Conservation (phyloP, 2,329 filamentous ascomycete species). For the Phialocephala sp. region DNA sequence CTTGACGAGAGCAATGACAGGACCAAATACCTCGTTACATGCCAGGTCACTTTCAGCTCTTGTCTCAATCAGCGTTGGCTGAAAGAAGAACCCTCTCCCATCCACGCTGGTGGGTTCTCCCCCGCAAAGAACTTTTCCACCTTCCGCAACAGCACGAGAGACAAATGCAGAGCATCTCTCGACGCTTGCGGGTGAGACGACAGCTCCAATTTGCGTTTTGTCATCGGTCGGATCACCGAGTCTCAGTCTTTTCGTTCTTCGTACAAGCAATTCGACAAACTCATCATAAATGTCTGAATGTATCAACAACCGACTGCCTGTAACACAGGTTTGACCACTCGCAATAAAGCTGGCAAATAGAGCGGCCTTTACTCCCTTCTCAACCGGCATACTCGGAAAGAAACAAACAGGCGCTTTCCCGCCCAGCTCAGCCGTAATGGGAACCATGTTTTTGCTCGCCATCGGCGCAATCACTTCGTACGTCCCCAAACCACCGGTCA, state of each 20-base stretch:
- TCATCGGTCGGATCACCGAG: conserved; percentile 61
- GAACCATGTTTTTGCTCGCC: conserved; percentile 64
- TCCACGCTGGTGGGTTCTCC: conserved; percentile 54
- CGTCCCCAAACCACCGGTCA: conserved; percentile 70
- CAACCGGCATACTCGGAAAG: conserved; percentile 66
- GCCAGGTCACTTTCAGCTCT: conserved; percentile 88
- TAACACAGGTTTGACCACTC: conserved; percentile 61
- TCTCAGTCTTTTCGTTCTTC: conserved; percentile 53
- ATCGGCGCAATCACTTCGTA: conserved; percentile 67
- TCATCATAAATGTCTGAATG: conserved; percentile 48
- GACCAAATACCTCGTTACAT: conserved; percentile 90
- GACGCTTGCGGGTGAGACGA: conserved; percentile 70
- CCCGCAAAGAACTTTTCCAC: conserved; percentile 51
- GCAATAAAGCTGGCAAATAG: conserved; percentile 55
- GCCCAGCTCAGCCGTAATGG: conserved; percentile 74
- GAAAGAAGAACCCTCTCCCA: conserved; percentile 75
- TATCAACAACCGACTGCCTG: conserved; percentile 59
- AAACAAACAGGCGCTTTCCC: conserved; percentile 70
- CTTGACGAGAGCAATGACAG: conserved; percentile 83
- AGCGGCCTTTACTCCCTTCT: conserved; percentile 63
- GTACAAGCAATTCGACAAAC: conserved; percentile 45
- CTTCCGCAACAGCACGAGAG: conserved; percentile 39
- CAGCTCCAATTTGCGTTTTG: conserved; percentile 59
- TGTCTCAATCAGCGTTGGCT: conserved; percentile 79
- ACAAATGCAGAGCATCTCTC: conserved; percentile 51